Conservation (phyloP, 129 eudicot species). For the Flaveria robusta region DNA sequence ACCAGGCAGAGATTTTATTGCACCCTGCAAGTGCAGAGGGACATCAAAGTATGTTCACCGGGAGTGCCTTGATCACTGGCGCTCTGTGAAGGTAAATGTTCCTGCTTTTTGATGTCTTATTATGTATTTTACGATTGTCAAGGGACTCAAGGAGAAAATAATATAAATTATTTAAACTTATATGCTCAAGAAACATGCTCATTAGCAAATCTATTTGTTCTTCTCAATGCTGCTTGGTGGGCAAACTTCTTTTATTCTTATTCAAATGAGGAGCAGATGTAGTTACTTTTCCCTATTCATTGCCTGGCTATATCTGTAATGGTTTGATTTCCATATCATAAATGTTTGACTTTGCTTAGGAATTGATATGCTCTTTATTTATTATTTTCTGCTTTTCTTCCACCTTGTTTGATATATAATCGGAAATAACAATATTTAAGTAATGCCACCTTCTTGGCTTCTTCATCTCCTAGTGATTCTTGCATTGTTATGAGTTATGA, state of each 20-base stretch:
- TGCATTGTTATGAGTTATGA: constrained; percentile 1
- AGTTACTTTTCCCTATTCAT: background rate
- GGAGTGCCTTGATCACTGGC: constrained; percentile 98
- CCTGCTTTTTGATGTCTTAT: constrained; percentile 12
- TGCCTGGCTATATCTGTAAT: background rate
- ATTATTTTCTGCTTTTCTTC: background rate
- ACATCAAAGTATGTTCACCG: constrained; percentile 95
- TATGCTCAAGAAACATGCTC: background rate
- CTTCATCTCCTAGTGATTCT: background rate
- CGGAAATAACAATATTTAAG: background rate
- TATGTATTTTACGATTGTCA: constrained; percentile 5
- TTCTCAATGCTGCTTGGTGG: constrained; percentile 5
- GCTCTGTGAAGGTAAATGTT: constrained; percentile 78
- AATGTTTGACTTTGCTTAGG: constrained; percentile 11
- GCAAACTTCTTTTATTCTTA: background rate
- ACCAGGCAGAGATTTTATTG: constrained; percentile 96
- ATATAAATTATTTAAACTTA: background rate
- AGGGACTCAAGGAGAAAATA: constrained; percentile 7
- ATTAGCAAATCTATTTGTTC: constrained; percentile 7
- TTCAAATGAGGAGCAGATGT: background rate
- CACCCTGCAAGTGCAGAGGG: constrained; percentile 99
- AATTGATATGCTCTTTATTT: background rate
- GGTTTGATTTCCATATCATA: background rate
- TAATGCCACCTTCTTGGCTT: background rate
- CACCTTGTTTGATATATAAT: background rate